These are phyloP conservation scores for Magnusiomyces sp. DNA, from an alignment of 1,139 yeast genomes.

Conservation along the genomic window DNA sequence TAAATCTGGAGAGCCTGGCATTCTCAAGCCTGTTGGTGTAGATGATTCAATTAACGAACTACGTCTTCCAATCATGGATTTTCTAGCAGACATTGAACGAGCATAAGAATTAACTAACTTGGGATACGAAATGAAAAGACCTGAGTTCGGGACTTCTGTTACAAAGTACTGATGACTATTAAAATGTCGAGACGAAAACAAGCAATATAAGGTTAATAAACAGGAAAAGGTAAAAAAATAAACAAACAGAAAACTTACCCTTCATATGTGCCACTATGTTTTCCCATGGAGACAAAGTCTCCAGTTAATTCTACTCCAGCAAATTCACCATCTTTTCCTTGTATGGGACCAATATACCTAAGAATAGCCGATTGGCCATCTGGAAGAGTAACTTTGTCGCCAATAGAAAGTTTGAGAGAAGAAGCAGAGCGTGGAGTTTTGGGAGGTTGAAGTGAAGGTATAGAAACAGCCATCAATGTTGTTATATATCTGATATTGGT, in stretches of 20 bases:
- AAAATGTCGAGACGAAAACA: neutral
- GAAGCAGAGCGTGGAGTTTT: neutral
- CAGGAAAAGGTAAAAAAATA: slow-evolving; percentile 27
- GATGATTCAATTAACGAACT: neutral
- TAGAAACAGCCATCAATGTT: neutral
- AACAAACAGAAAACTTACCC: slow-evolving; percentile 42
- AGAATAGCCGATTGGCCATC: slow-evolving; percentile 48
- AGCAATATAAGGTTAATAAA: neutral
- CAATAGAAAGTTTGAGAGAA: slow-evolving; percentile 23
- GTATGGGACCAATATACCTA: slow-evolving; percentile 64
- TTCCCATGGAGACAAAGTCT: slow-evolving; percentile 56
- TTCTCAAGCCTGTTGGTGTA: neutral
- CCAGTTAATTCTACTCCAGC: slow-evolving; percentile 82
- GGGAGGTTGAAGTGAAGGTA: neutral
- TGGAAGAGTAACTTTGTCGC: slow-evolving; percentile 35
- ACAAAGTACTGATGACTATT: slow-evolving; percentile 10
- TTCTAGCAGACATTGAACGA: neutral
- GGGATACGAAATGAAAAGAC: slow-evolving; percentile 18
- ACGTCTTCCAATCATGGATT: neutral
- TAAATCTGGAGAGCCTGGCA: neutral
- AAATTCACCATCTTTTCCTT: slow-evolving; percentile 67
- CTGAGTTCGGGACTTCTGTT: slow-evolving; percentile 16
- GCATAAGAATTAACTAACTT: slow-evolving; percentile 3
- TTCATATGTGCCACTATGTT: slow-evolving; percentile 65
- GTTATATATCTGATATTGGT: neutral